phyloP scores from a whole-genome alignment of 192 early-diverging fungal genomes.

The Coemansia sp. region DNA sequence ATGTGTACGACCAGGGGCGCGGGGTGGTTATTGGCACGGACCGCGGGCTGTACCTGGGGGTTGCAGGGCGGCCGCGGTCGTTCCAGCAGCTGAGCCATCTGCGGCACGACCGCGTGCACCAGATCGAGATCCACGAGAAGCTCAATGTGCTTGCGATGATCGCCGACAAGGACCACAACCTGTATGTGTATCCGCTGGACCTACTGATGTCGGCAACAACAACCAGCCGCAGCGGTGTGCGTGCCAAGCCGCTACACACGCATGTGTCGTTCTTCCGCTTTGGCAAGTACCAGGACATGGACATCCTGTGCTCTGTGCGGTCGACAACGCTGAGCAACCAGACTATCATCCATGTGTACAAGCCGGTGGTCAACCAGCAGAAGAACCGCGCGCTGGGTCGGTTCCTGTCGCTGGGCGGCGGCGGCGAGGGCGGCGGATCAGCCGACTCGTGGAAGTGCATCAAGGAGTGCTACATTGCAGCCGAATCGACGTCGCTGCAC shows the following conservation, averaged over 20 bases:
- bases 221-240: slow-evolving; percentile 19
- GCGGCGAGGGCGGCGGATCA: slow-evolving; percentile 11
- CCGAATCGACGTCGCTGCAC: slow-evolving; percentile 83
- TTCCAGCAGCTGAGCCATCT: slow-evolving; percentile 59
- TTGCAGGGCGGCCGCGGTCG: slow-evolving; percentile 57
- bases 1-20: slow-evolving; percentile 60
- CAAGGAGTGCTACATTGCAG: slow-evolving; percentile 92
- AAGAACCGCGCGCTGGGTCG: slow-evolving; percentile 52
- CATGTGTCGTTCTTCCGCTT: slow-evolving; percentile 74
- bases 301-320: slow-evolving; percentile 68
- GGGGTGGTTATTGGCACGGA: slow-evolving; percentile 83
- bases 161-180: slow-evolving; percentile 66
- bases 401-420: slow-evolving; percentile 42
- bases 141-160: slow-evolving; percentile 78
- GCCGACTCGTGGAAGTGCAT: slow-evolving; percentile 55
- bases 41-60: slow-evolving; percentile 76
- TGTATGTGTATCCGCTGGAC: slow-evolving; percentile 60
- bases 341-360: slow-evolving; percentile 74
- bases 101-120: slow-evolving; percentile 73
- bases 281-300: slow-evolving; percentile 60
- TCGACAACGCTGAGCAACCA: slow-evolving; percentile 69
- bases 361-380: slow-evolving; percentile 61
- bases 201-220: slow-evolving; percentile 49
- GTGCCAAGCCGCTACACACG: slow-evolving; percentile 58
- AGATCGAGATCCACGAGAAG: slow-evolving; percentile 86